A percentile compares a stretch with the other conserved stretches of the same genome.
Evolutionary conservation across 176 grass and related monocot species (phyloP).

Genomic region (Raddia guianensis): DNA sequence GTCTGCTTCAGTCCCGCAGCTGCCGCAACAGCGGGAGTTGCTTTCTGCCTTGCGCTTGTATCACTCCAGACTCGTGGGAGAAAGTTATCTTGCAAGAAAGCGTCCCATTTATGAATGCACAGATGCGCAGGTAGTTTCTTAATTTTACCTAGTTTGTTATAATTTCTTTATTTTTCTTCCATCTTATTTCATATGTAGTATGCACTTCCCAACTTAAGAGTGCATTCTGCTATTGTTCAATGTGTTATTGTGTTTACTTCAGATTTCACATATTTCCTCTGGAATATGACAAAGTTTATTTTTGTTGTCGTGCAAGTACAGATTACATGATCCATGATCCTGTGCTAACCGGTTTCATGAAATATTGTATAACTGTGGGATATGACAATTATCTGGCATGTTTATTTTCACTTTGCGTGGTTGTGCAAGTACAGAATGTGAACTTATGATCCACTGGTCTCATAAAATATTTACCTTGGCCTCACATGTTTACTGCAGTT

Average conservation of each 20-base stretch:
- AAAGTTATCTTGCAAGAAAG: constrained; percentile 95
- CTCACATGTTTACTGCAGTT: neutral
- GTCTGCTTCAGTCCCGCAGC: constrained; percentile 65
- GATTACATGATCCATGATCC: neutral
- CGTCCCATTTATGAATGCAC: constrained; percentile 93
- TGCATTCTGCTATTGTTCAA: constrained; percentile 10
- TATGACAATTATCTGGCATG: neutral
- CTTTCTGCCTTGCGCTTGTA: constrained; percentile 79
- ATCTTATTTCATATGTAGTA: constrained; percentile 4
- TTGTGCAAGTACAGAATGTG: constrained; percentile 1
- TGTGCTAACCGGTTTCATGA: neutral
- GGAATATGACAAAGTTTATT: neutral
- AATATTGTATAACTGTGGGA: neutral
- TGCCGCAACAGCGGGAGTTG: constrained; percentile 83
- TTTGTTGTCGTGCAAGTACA: constrained; percentile 19
- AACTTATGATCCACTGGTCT: neutral
- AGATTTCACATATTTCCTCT: neutral
- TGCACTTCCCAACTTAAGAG: neutral
- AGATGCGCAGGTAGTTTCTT: constrained; percentile 69
- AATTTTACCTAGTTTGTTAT: constrained; percentile 17
- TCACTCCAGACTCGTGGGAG: constrained; percentile 94
- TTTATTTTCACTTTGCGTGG: neutral
- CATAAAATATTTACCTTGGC: neutral
- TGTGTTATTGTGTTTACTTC: neutral
- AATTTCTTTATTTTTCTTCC: neutral